Evolutionary conservation across 352 stramenopile genomes (phyloP), one percentile per base, ranked within the genome.

Genomic region (Phytophthora tubulina): DNA sequence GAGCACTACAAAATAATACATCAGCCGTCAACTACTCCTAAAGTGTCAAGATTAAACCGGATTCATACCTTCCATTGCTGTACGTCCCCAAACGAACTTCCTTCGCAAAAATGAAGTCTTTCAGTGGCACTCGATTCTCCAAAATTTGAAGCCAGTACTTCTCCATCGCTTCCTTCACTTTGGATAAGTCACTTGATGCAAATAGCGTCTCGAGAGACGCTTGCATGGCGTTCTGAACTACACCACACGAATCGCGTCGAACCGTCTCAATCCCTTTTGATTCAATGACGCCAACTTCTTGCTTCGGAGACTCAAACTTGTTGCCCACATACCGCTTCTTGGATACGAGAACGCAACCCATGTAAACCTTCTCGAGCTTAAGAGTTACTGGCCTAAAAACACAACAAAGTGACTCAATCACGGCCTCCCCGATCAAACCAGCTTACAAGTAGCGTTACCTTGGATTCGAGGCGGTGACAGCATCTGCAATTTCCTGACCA

Each of bases 251-350:
- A 81, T 99, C 96, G 2, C 94, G 84, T 27, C 96, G 89, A 45
- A 98, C 93, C 8, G 91, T 95, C 65, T 99, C 96, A 27, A 99
- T 84, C 6, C 96, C 96, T 81, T 99, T 98, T 14, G 86, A 87
- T 55, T 98, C 93, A 14, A 98, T 67, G 4, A 79, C 75, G 6
- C 85, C 85, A 3, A 78, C 56, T 30, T 73, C 38, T 71, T 95
- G 81, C 2, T 48, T 73, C 31, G 73, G 60, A 41, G 72, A 77
- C 62, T 98, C 93, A 67, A 90, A 97, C 39, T 94, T 97, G 67
- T 85, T 78, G 3, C 95, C 94, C 14, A 95, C 90, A 58, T 99
- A 99, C 5, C 95, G 88, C 75, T 99, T 99, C 74, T 99, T 99
- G n/a, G 92, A 97, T 4, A 98, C 91, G 2, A 99, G 76, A 27